phyloP scores from a whole-genome alignment of 176 grass and related monocot species.

The Metroxylon sagu region DNA sequence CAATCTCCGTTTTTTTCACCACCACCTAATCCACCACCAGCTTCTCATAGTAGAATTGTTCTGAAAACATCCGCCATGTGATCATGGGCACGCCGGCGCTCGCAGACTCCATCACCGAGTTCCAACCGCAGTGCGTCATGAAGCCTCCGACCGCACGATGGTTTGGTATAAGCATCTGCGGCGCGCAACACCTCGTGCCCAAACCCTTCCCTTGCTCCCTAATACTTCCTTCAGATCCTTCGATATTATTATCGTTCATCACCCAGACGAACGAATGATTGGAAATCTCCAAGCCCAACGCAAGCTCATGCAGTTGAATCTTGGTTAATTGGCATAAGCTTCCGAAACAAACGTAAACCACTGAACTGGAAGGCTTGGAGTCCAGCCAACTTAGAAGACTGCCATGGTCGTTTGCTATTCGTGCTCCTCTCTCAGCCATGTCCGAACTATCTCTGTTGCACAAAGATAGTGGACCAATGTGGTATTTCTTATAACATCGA shows the following conservation, averaged over 20 bases:
- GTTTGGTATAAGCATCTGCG: slow-evolving; percentile 45
- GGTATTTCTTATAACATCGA: slow-evolving; percentile 13
- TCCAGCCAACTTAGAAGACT: slow-evolving; percentile 15
- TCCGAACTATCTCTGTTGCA: not conserved
- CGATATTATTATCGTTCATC: not conserved
- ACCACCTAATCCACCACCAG: slow-evolving; percentile 37
- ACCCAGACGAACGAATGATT: slow-evolving; percentile 24
- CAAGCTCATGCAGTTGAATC: slow-evolving; percentile 11
- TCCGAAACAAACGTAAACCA: slow-evolving; percentile 29
- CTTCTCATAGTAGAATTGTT: slow-evolving; percentile 79
- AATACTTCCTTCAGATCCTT: not conserved
- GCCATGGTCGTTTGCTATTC: not conserved
- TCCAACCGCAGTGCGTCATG: slow-evolving; percentile 77
- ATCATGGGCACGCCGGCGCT: slow-evolving; percentile 56
- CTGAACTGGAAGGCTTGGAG: slow-evolving; percentile 11
- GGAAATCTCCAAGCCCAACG: slow-evolving; percentile 3
- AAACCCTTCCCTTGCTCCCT: not conserved
- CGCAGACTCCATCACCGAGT: slow-evolving; percentile 43
- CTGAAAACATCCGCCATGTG: slow-evolving; percentile 54
- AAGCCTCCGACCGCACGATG: slow-evolving; percentile 39
- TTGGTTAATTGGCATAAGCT: slow-evolving; percentile 7
- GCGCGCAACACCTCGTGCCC: slow-evolving; percentile 28
- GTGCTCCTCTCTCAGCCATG: not conserved
- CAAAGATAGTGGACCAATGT: slow-evolving; percentile 15
- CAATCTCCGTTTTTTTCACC: slow-evolving; percentile 25